Evolutionary conservation across 345 rosid species (phyloP), one percentile per base, ranked within the genome.

Genomic region (Microcos paniculata): DNA sequence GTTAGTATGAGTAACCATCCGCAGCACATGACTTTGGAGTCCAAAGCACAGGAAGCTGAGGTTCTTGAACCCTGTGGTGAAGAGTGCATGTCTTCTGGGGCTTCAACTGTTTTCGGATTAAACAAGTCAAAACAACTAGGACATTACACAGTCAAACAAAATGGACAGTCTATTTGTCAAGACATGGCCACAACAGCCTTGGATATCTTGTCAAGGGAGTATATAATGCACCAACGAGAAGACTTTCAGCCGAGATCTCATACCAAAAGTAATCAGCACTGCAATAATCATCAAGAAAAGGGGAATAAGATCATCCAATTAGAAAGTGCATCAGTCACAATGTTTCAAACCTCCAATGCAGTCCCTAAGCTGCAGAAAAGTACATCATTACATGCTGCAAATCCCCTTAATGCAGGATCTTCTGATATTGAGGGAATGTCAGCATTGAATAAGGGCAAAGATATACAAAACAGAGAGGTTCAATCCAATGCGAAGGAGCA

Each of bases 71-170:
- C 75, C 62, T 69, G 73, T 62, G 81, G 78, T 49, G 85, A 83
- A 79, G 92, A 89, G 72, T 77, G 81, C 77, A 80, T 78, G 59
- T 78, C 85, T 80, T 84, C 89, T 68, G 76, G 80, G 85, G 80
- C 81, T 71, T 79, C 92, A 71, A 71, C 80, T 59, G 75, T 86
- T 81, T 80, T 87, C 16, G 84, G 75, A 78, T 70, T 63, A 61
- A 64, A 56, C 45, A 72, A 67, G 49, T 82, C 79, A 73, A 84
- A 79, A 82, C 80, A 84, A 62, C 67, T 46, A 55, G 70, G 64
- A 58, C 80, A 81, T 26, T 57, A 63, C 8, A 64, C 46, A 49
- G 58, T 82, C 58, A 80, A 74, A 49, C 84, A 86, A 40, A 76
- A 53, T 48, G 73, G 46, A 56, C 49, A 70, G 49, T 51, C 81